Conservation (phyloP, 2,329 filamentous ascomycete genomes). For the Paecilomyces variotii region DNA sequence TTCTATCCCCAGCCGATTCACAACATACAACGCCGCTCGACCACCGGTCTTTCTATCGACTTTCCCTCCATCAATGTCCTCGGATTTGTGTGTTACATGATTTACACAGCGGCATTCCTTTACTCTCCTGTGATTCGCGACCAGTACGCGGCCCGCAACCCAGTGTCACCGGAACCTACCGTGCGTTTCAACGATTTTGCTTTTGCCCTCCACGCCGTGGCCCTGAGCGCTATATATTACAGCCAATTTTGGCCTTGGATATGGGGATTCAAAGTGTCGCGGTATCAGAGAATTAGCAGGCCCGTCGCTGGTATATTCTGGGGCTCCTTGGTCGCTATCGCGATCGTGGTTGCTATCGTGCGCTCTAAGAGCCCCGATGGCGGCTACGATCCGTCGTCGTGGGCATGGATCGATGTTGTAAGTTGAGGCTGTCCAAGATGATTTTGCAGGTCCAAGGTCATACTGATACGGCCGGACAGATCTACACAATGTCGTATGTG, state of each 20-base stretch:
- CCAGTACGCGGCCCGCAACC: constrained; percentile 79
- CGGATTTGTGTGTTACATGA: constrained; percentile 59
- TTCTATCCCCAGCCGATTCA: constrained; percentile 88
- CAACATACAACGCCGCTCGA: constrained; percentile 69
- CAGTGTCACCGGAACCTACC: constrained; percentile 64
- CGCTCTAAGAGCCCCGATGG: constrained; percentile 30
- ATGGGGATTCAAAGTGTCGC: constrained; percentile 66
- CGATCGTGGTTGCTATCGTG: constrained; percentile 35
- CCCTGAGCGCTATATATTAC: constrained; percentile 64
- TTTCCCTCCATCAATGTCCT: constrained; percentile 67
- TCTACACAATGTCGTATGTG: constrained; percentile 70
- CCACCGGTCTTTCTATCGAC: constrained; percentile 76
- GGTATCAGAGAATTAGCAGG: constrained; percentile 47
- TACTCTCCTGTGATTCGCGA: constrained; percentile 67
- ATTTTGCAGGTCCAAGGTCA: neutral
- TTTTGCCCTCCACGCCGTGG: constrained; percentile 73
- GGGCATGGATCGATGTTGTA: constrained; percentile 60
- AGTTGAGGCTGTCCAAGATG: constrained; percentile 10
- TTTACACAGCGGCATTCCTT: constrained; percentile 67
- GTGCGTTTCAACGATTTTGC: constrained; percentile 84
- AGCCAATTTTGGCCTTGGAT: constrained; percentile 64
- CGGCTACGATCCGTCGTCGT: constrained; percentile 41
- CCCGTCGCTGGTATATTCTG: constrained; percentile 61
- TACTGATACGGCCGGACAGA: constrained; percentile 29
- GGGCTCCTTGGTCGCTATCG: constrained; percentile 51